A percentile compares a stretch with the other conserved stretches of the same genome.
These are phyloP conservation scores for Kwoniella shivajii DNA, from an alignment of 1,284 basidiomycete genomes.

Conservation along the genomic window DNA sequence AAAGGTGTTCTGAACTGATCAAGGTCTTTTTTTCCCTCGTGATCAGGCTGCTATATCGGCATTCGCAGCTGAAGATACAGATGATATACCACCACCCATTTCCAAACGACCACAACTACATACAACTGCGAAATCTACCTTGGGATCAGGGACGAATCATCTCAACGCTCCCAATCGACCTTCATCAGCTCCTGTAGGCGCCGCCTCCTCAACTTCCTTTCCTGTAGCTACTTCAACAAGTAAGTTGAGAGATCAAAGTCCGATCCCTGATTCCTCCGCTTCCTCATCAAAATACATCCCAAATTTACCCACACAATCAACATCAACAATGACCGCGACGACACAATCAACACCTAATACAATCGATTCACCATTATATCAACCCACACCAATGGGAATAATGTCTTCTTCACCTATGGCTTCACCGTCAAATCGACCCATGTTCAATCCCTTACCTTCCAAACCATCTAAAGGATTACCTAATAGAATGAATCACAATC, in stretches of 20 bases:
- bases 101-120: background rate
- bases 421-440: slow-evolving; percentile 11
- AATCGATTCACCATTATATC: slow-evolving; percentile 8
- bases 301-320: background rate
- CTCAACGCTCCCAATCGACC: slow-evolving; percentile 16
- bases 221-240: background rate
- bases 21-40: background rate
- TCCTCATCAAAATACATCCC: background rate
- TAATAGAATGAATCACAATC: slow-evolving; percentile 5
- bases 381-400: slow-evolving; percentile 11
- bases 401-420: slow-evolving; percentile 22
- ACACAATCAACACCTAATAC: slow-evolving; percentile 10
- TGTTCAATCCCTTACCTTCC: slow-evolving; percentile 1
- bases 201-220: background rate
- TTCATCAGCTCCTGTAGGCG: slow-evolving; percentile 25
- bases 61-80: slow-evolving; percentile 46
- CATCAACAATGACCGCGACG: background rate
- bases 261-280: background rate
- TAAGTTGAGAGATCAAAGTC: background rate
- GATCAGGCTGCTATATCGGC: slow-evolving; percentile 44
- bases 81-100: slow-evolving; percentile 22
- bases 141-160: slow-evolving; percentile 6
- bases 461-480: slow-evolving; percentile 13
- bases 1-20: background rate
- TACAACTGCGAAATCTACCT: too few species aligned